phyloP scores from a whole-genome alignment of 371 early-diverging fungal species.

The Paraphysoderma sedebokerense region DNA sequence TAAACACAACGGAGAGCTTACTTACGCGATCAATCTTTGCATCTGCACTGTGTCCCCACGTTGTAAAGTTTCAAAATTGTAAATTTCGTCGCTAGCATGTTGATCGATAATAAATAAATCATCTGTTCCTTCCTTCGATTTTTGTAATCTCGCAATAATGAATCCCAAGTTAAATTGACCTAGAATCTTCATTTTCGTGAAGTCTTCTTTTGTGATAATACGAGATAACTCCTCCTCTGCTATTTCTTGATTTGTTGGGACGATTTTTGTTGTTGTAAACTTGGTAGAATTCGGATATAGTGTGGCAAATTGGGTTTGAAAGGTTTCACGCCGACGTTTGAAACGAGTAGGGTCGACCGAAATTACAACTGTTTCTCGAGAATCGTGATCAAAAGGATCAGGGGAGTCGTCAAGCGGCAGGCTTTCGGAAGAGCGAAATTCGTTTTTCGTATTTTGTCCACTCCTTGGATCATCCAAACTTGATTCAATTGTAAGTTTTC shows the following conservation, averaged over 20 bases:
- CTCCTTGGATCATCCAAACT: too few species aligned
- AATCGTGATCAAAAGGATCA: too few species aligned
- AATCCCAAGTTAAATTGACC: conserved; percentile 99
- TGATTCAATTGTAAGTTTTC: too few species aligned
- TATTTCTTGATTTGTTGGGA: neutral
- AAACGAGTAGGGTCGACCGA: too few species aligned
- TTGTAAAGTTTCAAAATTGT: conserved; percentile 68
- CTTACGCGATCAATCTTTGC: neutral
- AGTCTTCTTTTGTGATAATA: conserved; percentile 62
- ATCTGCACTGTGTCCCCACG: neutral
- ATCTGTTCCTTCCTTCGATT: conserved; percentile 3
- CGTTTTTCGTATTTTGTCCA: too few species aligned
- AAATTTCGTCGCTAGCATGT: conserved; percentile 97
- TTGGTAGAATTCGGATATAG: too few species aligned
- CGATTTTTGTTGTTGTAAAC: too few species aligned
- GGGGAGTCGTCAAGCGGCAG: too few species aligned
- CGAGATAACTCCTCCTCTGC: conserved; percentile 11
- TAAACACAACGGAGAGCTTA: neutral
- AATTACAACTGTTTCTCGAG: too few species aligned
- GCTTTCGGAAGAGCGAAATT: too few species aligned
- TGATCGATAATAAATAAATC: conserved; percentile 94
- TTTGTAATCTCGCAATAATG: conserved; percentile 55
- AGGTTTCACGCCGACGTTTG: too few species aligned
- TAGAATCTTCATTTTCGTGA: conserved; percentile 61
- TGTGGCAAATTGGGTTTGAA: too few species aligned